phyloP scores from a whole-genome alignment of 2,329 filamentous ascomycete species.

The Arachnopeziza araneosa region DNA sequence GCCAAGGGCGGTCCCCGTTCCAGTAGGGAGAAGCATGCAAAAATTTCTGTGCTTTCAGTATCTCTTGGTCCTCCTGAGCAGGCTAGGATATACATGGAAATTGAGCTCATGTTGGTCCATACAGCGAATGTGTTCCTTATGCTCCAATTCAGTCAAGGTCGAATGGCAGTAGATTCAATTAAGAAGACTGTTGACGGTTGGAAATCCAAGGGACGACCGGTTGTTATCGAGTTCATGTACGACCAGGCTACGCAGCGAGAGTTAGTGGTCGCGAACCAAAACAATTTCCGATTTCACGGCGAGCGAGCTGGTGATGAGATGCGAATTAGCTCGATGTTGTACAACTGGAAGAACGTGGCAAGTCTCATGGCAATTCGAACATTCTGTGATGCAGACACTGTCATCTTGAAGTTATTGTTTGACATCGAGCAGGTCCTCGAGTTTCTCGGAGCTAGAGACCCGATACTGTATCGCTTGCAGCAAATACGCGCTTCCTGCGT shows the following conservation, averaged over 20 bases:
- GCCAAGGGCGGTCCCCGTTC: constrained; percentile 1
- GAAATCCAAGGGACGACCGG: constrained; percentile 40
- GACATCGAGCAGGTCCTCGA: constrained; percentile 44
- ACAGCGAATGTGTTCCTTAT: constrained; percentile 31
- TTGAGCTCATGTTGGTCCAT: constrained; percentile 29
- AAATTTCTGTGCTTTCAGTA: constrained; percentile 18
- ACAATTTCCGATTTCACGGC: constrained; percentile 41
- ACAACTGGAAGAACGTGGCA: constrained; percentile 42
- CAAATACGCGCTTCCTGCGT: constrained; percentile 22
- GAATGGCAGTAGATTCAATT: constrained; percentile 25
- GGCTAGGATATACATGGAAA: constrained; percentile 26
- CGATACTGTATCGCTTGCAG: constrained; percentile 25
- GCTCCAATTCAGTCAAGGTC: constrained; percentile 28
- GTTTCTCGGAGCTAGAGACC: constrained; percentile 35
- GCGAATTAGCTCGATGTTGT: constrained; percentile 37
- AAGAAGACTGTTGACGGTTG: constrained; percentile 31
- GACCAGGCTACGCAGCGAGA: constrained; percentile 45
- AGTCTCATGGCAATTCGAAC: constrained; percentile 43
- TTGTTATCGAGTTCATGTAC: constrained; percentile 46
- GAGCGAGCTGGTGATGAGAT: constrained; percentile 33
- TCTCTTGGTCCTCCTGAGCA: constrained; percentile 26
- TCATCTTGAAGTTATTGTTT: constrained; percentile 43
- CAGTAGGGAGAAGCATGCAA: constrained; percentile 12
- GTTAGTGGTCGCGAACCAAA: constrained; percentile 40
- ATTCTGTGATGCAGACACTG: constrained; percentile 44